These are phyloP conservation scores for Colletotrichum gloeosporioides DNA, from an alignment of 2,329 filamentous ascomycete genomes.

Conservation along the genomic window DNA sequence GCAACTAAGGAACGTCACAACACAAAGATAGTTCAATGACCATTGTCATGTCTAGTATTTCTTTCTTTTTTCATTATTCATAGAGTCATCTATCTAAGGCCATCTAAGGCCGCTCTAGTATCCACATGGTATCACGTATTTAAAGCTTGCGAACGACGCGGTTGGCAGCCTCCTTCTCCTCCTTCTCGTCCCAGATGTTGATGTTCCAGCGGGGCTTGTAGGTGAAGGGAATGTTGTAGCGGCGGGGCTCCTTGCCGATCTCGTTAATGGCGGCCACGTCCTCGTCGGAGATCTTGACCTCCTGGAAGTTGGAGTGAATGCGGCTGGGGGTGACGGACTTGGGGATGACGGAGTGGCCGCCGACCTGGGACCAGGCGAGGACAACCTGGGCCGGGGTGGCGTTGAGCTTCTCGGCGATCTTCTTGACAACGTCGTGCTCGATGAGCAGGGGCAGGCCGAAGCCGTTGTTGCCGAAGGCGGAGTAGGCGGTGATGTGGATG, in stretches of 20 bases:
- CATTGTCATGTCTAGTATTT: background rate
- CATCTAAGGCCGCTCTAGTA: background rate
- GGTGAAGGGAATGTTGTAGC: slow-evolving; percentile 50
- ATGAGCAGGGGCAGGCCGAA: slow-evolving; percentile 56
- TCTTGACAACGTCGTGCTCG: slow-evolving; percentile 60
- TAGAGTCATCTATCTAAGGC: background rate
- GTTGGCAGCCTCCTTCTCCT: slow-evolving; percentile 54
- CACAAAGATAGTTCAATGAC: no score
- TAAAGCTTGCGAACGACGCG: slow-evolving; percentile 46
- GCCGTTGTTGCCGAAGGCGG: slow-evolving; percentile 54
- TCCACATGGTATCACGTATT: slow-evolving; percentile 9
- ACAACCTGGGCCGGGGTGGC: slow-evolving; percentile 50
- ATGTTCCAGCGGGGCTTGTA: slow-evolving; percentile 56
- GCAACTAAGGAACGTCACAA: no score
- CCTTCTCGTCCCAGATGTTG: slow-evolving; percentile 59
- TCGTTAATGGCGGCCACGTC: slow-evolving; percentile 66
- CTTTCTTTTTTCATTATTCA: background rate
- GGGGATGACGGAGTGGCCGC: slow-evolving; percentile 75
- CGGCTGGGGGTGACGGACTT: slow-evolving; percentile 73
- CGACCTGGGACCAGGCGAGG: slow-evolving; percentile 63
- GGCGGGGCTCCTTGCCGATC: slow-evolving; percentile 58
- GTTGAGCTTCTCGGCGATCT: slow-evolving; percentile 55
- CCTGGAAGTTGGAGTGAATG: slow-evolving; percentile 73
- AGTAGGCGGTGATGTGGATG: slow-evolving; percentile 73
- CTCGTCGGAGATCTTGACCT: slow-evolving; percentile 64